Percentiles rank a stretch among this genome's conserved stretches.
These are phyloP conservation scores for Geranium incanum DNA, from an alignment of 441 rosid species.

Conservation along the genomic window DNA sequence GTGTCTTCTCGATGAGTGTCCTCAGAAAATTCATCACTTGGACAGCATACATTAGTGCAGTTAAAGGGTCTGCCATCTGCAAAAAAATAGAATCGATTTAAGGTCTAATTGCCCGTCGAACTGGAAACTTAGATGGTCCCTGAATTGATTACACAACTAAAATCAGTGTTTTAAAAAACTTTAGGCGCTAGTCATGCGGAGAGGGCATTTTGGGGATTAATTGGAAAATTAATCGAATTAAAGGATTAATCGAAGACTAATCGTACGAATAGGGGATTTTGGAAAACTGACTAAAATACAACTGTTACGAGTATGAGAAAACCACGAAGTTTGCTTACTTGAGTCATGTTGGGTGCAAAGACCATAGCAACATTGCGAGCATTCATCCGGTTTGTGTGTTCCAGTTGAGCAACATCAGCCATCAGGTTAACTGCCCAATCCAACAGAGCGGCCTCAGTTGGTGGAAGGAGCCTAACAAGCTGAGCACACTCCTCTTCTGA, in stretches of 20 bases:
- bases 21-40: neutral
- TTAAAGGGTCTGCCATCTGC: slow-evolving; percentile 96
- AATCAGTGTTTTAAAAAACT: too few species aligned
- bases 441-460: slow-evolving; percentile 51
- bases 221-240: too few species aligned
- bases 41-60: slow-evolving; percentile 61
- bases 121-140: slow-evolving; percentile 11
- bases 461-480: slow-evolving; percentile 46
- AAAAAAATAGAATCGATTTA: neutral
- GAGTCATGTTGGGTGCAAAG: slow-evolving; percentile 74
- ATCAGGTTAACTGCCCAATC: slow-evolving; percentile 64
- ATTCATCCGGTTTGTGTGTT: slow-evolving; percentile 55
- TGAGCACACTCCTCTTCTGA: slow-evolving; percentile 54
- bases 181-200: too few species aligned
- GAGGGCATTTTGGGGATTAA: too few species aligned
- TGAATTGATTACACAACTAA: too few species aligned
- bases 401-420: slow-evolving; percentile 61
- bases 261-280: too few species aligned
- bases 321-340: slow-evolving; percentile 30
- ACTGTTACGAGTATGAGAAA: too few species aligned
- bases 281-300: too few species aligned
- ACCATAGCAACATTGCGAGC: slow-evolving; percentile 70
- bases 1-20: slow-evolving; percentile 56
- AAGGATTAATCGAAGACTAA: too few species aligned
- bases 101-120: slow-evolving; percentile 14